Percentiles rank a stretch among this genome's conserved stretches.
phyloP scores from a whole-genome alignment of 1,139 yeast genomes.

The Spathaspora sp. region DNA sequence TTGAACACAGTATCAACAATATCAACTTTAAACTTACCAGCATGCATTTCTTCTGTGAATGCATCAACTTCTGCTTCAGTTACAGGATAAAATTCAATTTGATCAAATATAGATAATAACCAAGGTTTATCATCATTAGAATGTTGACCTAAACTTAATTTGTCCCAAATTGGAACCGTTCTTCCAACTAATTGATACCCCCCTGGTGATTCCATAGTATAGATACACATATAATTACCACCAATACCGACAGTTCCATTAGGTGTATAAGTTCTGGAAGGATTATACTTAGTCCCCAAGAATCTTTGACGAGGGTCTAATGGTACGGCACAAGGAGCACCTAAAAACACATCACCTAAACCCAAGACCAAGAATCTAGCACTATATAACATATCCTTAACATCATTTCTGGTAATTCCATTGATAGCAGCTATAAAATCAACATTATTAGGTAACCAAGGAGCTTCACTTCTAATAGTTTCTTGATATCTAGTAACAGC shows the following conservation, averaged over 20 bases:
- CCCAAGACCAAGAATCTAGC: constrained; percentile 93
- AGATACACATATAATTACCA: constrained; percentile 97
- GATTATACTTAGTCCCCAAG: constrained; percentile 91
- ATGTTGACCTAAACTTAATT: constrained; percentile 72
- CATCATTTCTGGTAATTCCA: constrained; percentile 72
- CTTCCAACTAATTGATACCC: constrained; percentile 97
- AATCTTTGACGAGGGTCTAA: constrained; percentile 94
- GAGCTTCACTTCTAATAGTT: constrained; percentile 89
- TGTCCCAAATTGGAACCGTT: constrained; percentile 98
- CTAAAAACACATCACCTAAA: constrained; percentile 94
- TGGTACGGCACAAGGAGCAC: constrained; percentile 98
- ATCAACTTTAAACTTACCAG: constrained; percentile 77
- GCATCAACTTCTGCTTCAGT: constrained; percentile 76
- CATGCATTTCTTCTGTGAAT: constrained; percentile 69
- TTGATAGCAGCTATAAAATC: constrained; percentile 90
- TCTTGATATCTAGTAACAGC: constrained; percentile 91
- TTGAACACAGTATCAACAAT: constrained; percentile 79
- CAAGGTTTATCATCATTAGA: constrained; percentile 69
- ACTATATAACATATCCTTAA: constrained; percentile 78
- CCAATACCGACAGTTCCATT: constrained; percentile 98
- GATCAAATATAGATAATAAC: constrained; percentile 89
- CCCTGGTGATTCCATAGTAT: constrained; percentile 98
- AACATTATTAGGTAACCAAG: constrained; percentile 97
- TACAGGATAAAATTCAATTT: constrained; percentile 91
- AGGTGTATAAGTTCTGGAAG: constrained; percentile 93